Conservation (phyloP, 163 green algal species). For the Volvox carteri region DNA sequence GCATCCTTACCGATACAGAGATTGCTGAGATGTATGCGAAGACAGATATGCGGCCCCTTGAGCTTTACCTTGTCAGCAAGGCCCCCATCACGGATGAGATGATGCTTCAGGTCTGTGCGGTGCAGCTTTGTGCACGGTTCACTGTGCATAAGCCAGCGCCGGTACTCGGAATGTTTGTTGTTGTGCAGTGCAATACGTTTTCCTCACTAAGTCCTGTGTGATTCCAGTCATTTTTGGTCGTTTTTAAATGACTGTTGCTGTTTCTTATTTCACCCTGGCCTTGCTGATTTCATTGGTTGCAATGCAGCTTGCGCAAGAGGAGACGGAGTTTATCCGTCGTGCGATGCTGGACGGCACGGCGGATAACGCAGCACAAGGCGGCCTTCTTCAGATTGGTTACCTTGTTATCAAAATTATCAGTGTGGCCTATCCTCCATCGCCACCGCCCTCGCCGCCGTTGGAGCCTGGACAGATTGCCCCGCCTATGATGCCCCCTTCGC, state of each 20-base stretch:
- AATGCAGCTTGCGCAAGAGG: not conserved
- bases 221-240: not conserved
- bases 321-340: not conserved
- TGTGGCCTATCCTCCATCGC: conserved; percentile 10
- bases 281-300: not conserved
- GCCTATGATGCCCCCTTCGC: not conserved
- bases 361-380: not conserved
- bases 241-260: not conserved
- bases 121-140: not conserved
- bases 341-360: too few species aligned
- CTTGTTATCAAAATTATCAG: not conserved
- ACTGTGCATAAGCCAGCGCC: not conserved
- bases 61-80: not conserved
- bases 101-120: not conserved
- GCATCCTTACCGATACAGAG: not conserved
- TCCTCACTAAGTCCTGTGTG: not conserved
- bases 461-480: not conserved
- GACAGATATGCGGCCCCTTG: not conserved
- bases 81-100: not conserved
- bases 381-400: not conserved
- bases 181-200: not conserved
- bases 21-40: not conserved
- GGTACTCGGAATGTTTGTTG: too few species aligned
- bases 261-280: not conserved
- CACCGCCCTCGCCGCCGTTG: not conserved